Base-by-base conservation (phyloP, 129 eudicot genomes). In the Pseudognaphalium luteoalbum region DNA sequence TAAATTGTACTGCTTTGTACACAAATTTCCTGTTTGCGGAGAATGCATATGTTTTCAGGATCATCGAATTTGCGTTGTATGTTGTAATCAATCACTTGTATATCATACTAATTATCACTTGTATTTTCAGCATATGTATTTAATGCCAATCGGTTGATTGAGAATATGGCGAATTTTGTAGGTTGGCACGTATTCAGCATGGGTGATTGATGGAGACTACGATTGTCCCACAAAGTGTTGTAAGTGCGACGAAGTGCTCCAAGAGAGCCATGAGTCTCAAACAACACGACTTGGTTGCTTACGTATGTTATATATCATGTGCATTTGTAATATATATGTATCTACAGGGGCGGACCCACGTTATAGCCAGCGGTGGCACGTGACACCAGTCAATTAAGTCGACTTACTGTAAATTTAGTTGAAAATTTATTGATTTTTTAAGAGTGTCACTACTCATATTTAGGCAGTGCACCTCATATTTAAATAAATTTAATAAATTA, bases 131-230 rank as follows among this genome's bases (percentile, higher is more conserved):
- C n/a, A 47, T 47, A 14, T 47, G 12, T 47, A 11, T 47, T 5
- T 14, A 47, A 47, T 47, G 54, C 54, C 16, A 47, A 47, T 47
- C 12, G 54, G 25, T 50, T 67, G 75, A 15, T 61, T 68, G 72
- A 39, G 57, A 73, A 16, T 44, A 34, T 28, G 25, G 20, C 70
- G 8, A 66, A 64, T 73, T 68, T 62, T 72, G 56, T 68, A 94
- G 98, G 84, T 94, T 59, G 93, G 91, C 1, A 87, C 99, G 21
- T 95, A 95, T 82, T 95, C 99, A 16, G 99, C 91, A 69, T 95
- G 99, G 99, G 99, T 95, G 50, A 91, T 95, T 63, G 99, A 95
- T 81, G 99, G 92, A 71, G 99, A 91, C 75, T 95, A 91, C 83
- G 91, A 91, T 37, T 95, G 97, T 96, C 97, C 97, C 70, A 85